Evolutionary conservation across 306 rosid species (phyloP), one percentile per base, ranked within the genome.

Genomic region (Castanea sativa): DNA sequence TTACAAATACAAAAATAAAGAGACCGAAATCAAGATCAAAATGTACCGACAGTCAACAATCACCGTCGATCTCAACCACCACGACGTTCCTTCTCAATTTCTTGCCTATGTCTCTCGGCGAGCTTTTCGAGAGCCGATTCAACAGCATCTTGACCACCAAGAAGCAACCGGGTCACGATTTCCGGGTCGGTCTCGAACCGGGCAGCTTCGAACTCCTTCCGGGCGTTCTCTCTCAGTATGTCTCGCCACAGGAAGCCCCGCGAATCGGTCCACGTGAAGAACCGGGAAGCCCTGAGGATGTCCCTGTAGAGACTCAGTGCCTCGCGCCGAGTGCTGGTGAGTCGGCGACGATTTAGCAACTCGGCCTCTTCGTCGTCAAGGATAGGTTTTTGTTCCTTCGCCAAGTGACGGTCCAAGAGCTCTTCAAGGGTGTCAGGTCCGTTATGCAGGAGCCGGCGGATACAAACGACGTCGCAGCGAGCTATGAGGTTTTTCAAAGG

Each of bases 391-490:
- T 86, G 88, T 25, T 85, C 88, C 85, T 88, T 88, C n/a, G 77
- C 93, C 8, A 90, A 4, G 81, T 92, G 99, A 23, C 95, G 83
- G 43, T 92, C 97, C 8, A 94, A 76, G 71, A 94, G 97, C 85
- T 92, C 97, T 73, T 92, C 97, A 3, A 94, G 14, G 16, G 97
- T 92, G 83, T 94, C 95, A 9, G 92, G 97, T 27, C 97, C 97
- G 1, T 92, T 84, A 76, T 94, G 97, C 82, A 94, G 73, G 6
- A 55, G 76, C 18, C 90, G 88, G 18, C 58, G 70, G 52, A 59
- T 12, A 27, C 6, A 64, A 32, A 70, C 60, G 43, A 58, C 25
- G 60, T 27, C 57, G 35, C 27, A 13, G 21, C 76, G 74, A 55
- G 55, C 30, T 7, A 56, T 3, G 23, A 73, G 73, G 18, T 58